A percentile compares a stretch with the other conserved stretches of the same genome.
Conservation (phyloP, 1,284 basidiomycete species). For the Calocybe gambosa region DNA sequence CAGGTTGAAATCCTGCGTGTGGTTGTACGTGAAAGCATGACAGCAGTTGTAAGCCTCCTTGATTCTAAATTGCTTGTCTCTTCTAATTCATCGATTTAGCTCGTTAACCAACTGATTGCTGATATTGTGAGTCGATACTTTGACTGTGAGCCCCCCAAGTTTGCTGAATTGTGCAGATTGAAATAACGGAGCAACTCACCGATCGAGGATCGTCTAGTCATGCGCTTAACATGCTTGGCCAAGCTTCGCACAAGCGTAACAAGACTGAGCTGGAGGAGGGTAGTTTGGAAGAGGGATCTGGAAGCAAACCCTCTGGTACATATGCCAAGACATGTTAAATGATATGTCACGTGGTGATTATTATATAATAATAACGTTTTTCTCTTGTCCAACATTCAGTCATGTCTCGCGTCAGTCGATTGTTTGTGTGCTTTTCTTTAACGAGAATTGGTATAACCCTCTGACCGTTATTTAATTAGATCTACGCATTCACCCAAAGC, state of each 20-base stretch:
- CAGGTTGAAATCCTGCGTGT: slow-evolving; percentile 79
- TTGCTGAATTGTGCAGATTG: slow-evolving; percentile 37
- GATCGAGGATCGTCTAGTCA: slow-evolving; percentile 42
- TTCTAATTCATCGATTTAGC: slow-evolving; percentile 26
- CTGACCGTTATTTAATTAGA: slow-evolving; percentile 10
- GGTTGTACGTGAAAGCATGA: slow-evolving; percentile 75
- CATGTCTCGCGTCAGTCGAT: slow-evolving; percentile 11
- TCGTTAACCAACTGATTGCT: slow-evolving; percentile 56
- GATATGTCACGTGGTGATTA: not conserved
- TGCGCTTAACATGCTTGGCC: slow-evolving; percentile 41
- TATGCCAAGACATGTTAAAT: slow-evolving; percentile 60
- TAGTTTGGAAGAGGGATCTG: slow-evolving; percentile 35
- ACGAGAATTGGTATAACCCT: too few species aligned
- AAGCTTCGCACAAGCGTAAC: slow-evolving; percentile 20
- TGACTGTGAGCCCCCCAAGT: too few species aligned
- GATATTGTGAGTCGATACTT: slow-evolving; percentile 46
- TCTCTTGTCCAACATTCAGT: slow-evolving; percentile 13
- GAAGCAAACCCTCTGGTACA: slow-evolving; percentile 47
- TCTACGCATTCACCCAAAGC: slow-evolving; percentile 4
- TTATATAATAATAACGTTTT: not conserved
- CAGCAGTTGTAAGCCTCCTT: slow-evolving; percentile 40
- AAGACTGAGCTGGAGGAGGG: slow-evolving; percentile 29
- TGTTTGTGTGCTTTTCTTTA: slow-evolving; percentile 7
- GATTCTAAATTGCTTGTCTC: not conserved
- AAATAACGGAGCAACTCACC: slow-evolving; percentile 51